Evolutionary conservation across 2,329 filamentous ascomycete genomes (phyloP).

Genomic region (Arthrinium puccinioides): DNA sequence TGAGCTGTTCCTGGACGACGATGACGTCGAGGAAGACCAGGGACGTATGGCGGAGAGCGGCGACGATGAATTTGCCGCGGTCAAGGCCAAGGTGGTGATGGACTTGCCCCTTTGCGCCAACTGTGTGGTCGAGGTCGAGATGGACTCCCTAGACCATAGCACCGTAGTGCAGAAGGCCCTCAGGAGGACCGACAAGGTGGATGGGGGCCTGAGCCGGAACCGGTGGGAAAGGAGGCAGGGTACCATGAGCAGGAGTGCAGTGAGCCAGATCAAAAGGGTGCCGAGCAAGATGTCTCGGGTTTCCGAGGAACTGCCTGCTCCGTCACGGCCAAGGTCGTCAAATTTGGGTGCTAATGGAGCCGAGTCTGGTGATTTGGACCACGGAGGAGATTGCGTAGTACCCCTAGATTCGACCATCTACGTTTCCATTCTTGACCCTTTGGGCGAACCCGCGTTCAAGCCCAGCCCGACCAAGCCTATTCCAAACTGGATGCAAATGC

Average conservation of each 20-base stretch:
- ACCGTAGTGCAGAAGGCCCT: slow-evolving; percentile 33
- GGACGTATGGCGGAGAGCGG: neutral
- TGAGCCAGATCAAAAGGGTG: slow-evolving; percentile 10
- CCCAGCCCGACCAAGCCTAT: slow-evolving; percentile 44
- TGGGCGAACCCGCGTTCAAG: slow-evolving; percentile 37
- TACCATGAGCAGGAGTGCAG: slow-evolving; percentile 5
- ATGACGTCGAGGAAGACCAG: slow-evolving; percentile 3
- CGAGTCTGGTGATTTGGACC: slow-evolving; percentile 4
- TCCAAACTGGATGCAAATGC: slow-evolving; percentile 36
- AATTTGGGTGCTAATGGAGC: slow-evolving; percentile 6
- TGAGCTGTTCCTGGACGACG: slow-evolving; percentile 24
- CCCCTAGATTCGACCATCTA: slow-evolving; percentile 33
- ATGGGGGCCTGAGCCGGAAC: slow-evolving; percentile 38
- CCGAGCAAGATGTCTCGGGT: slow-evolving; percentile 2
- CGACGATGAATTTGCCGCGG: slow-evolving; percentile 5
- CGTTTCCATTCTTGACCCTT: slow-evolving; percentile 41
- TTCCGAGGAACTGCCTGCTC: slow-evolving; percentile 1
- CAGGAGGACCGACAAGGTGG: slow-evolving; percentile 32
- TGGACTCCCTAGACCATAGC: slow-evolving; percentile 21
- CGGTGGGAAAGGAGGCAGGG: slow-evolving; percentile 31
- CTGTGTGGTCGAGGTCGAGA: slow-evolving; percentile 35
- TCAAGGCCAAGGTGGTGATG: slow-evolving; percentile 31
- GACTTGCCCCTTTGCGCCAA: slow-evolving; percentile 41
- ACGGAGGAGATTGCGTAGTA: slow-evolving; percentile 12
- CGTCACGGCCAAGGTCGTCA: slow-evolving; percentile 7